Evolutionary conservation across 257 asterid genomes (phyloP).

Genomic region (Nicotiana knightiana): DNA sequence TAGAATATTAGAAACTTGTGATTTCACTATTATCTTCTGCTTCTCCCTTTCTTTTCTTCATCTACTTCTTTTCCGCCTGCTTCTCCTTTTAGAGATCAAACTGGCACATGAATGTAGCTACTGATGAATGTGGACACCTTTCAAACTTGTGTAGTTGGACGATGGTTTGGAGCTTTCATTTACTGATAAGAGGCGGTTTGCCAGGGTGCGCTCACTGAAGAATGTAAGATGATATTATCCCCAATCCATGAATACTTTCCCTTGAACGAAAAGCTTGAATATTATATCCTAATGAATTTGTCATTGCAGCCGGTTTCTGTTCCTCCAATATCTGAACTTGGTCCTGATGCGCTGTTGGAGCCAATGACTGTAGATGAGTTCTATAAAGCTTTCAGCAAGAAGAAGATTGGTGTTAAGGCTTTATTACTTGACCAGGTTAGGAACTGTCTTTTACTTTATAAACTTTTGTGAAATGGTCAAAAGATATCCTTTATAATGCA

Average conservation of each 20-base stretch:
- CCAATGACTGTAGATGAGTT: conserved; percentile 68
- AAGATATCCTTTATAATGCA: background rate
- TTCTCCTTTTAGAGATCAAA: background rate
- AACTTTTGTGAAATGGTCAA: background rate
- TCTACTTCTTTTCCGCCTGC: background rate
- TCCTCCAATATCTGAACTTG: conserved; percentile 95
- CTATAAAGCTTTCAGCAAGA: conserved; percentile 56
- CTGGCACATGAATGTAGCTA: background rate
- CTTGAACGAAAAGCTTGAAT: conserved; percentile 11
- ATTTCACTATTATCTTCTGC: background rate
- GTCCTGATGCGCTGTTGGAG: conserved; percentile 89
- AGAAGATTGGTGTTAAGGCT: conserved; percentile 89
- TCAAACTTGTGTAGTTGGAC: conserved; percentile 47
- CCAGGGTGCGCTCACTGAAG: conserved; percentile 84
- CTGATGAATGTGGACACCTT: conserved; percentile 9
- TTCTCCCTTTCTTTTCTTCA: background rate
- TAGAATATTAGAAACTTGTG: background rate
- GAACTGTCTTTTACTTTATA: background rate
- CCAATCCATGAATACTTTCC: background rate
- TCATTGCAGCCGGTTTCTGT: conserved; percentile 65
- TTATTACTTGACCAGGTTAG: conserved; percentile 96
- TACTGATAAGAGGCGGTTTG: conserved; percentile 98
- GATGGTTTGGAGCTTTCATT: conserved; percentile 93
- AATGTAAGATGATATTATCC: conserved; percentile 46
- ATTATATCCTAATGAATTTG: conserved; percentile 14